Evolutionary conservation across 2,329 filamentous ascomycete genomes (phyloP).

Genomic region (Penicillium sp.): DNA sequence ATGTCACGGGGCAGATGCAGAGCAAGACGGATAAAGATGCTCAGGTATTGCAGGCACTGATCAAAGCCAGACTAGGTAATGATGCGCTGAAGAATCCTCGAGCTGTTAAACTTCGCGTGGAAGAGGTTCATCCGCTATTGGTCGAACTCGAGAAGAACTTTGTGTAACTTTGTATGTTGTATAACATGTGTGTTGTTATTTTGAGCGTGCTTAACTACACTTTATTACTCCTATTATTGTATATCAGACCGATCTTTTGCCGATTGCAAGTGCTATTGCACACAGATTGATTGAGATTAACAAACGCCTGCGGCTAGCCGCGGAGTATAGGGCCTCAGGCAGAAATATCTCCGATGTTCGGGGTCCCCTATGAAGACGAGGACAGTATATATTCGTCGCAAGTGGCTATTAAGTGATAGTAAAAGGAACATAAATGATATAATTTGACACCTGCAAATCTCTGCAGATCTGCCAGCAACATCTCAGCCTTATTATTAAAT

Average conservation of each 20-base stretch:
- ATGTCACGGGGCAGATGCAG: conserved; percentile 43
- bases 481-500: neutral
- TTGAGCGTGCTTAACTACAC: conserved; percentile 14
- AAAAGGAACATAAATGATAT: neutral
- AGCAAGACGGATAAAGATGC: conserved; percentile 37
- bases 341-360: conserved; percentile 6
- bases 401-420: neutral
- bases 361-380: neutral
- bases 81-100: conserved; percentile 33
- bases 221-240: neutral
- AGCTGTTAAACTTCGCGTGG: conserved; percentile 36
- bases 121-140: conserved; percentile 39
- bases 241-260: conserved; percentile 1
- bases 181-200: neutral
- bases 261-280: neutral
- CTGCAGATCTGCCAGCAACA: neutral
- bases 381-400: neutral
- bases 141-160: conserved; percentile 39
- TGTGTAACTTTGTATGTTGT: conserved; percentile 25
- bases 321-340: conserved; percentile 4
- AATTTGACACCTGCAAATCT: accelerated
- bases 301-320: conserved; percentile 2
- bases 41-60: conserved; percentile 27
- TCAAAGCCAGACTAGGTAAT: conserved; percentile 27
- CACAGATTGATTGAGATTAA: neutral